These are phyloP conservation scores for Cyclotella baltica DNA, from an alignment of 108 stramenopile species.

Conservation along the genomic window DNA sequence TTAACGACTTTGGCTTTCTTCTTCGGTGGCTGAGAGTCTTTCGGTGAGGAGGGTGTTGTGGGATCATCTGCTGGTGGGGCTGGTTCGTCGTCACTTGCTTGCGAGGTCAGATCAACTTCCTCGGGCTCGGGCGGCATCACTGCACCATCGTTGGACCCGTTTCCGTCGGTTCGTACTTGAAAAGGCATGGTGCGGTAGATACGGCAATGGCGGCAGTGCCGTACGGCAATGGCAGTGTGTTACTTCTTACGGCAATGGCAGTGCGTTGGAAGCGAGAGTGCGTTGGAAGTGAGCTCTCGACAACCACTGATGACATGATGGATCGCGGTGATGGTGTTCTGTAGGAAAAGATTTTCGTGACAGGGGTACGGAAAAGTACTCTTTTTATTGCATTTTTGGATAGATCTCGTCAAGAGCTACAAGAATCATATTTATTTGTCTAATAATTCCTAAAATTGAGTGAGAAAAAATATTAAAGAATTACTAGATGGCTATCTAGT, in stretches of 20 bases:
- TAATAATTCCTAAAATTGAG: not conserved
- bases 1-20: not conserved
- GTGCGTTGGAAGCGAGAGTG: no score
- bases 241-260: no score
- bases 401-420: slow-evolving; percentile 8
- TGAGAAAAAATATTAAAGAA: not conserved
- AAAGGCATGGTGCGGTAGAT: no score
- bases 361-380: not conserved
- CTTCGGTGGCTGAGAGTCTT: not conserved
- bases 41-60: not conserved
- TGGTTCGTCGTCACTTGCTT: not conserved
- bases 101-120: not conserved
- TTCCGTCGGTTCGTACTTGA: no score
- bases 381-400: slow-evolving; percentile 6
- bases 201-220: no score
- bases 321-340: not conserved
- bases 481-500: not conserved
- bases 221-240: no score
- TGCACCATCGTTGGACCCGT: no score
- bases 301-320: not conserved
- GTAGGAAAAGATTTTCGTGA: not conserved
- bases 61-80: not conserved
- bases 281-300: not conserved
- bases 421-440: not conserved
- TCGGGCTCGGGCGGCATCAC: no score